A percentile compares a stretch with the other conserved stretches of the same genome.
Evolutionary conservation across 768 basidiomycete genomes (phyloP).

Genomic region (Tricholoma matsutake): DNA sequence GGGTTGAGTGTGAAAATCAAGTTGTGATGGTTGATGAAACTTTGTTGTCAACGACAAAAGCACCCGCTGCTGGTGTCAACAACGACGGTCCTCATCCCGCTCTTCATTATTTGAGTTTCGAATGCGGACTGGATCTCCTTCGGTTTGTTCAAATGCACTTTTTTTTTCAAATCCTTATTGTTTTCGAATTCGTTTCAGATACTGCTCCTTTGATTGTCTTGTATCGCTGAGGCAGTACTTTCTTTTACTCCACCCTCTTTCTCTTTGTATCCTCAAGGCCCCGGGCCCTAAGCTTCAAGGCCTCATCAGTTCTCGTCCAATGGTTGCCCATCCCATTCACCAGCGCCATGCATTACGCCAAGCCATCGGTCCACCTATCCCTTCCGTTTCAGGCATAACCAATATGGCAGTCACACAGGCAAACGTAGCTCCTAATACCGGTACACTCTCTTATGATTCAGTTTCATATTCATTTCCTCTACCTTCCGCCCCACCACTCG

Average conservation of each 20-base stretch:
- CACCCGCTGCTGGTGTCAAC: not conserved
- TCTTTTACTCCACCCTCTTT: constrained; percentile 18
- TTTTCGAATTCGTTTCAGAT: constrained; percentile 7
- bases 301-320: constrained; percentile 6
- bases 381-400: constrained; percentile 18
- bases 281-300: not conserved
- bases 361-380: not conserved
- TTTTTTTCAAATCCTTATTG: constrained; percentile 8
- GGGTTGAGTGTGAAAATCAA: too few relatives aligned
- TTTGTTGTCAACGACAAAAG: not conserved
- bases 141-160: constrained; percentile 1
- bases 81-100: not conserved
- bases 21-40: too few relatives aligned
- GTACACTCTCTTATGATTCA: constrained; percentile 17
- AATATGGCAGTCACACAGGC: constrained; percentile 4
- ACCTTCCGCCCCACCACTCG: not conserved
- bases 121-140: constrained; percentile 13
- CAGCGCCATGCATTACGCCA: constrained; percentile 13
- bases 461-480: not conserved
- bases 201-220: constrained; percentile 12
- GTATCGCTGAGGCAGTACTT: constrained; percentile 18
- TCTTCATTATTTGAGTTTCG: not conserved
- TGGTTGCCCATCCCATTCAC: constrained; percentile 10
- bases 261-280: not conserved
- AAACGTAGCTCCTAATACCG: not conserved